Evolutionary conservation across 2,329 filamentous ascomycete genomes (phyloP).

Genomic region (Nemania sp.): DNA sequence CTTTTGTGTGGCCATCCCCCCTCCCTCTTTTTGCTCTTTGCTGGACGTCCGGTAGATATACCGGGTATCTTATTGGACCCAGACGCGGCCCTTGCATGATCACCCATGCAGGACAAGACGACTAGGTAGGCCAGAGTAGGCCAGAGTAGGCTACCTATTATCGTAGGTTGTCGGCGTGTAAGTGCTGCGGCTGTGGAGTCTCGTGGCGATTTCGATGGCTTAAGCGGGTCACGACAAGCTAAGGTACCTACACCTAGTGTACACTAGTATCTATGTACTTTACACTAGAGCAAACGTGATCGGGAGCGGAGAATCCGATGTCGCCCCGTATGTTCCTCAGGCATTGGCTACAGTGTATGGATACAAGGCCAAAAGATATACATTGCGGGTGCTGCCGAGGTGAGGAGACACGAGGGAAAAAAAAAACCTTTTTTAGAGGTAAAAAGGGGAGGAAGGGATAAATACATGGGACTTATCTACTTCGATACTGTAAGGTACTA

Average conservation of each 20-base stretch:
- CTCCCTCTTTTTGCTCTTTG: neutral
- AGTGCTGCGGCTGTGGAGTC: slow-evolving; percentile 15
- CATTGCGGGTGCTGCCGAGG: slow-evolving; percentile 21
- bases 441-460: too few relatives aligned
- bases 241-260: too few relatives aligned
- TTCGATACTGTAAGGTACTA: too few relatives aligned
- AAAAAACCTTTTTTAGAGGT: too few relatives aligned
- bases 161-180: neutral
- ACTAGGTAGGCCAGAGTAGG: too few relatives aligned
- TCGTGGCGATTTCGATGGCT: slow-evolving; percentile 21
- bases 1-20: neutral
- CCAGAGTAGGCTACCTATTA: too few relatives aligned
- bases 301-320: slow-evolving; percentile 26
- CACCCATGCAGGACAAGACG: slow-evolving; percentile 26
- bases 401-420: neutral
- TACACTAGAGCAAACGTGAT: neutral
- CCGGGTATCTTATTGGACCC: neutral
- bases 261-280: too few relatives aligned
- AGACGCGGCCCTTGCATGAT: slow-evolving; percentile 29
- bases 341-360: neutral
- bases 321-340: slow-evolving; percentile 9
- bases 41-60: too few relatives aligned
- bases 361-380: neutral
- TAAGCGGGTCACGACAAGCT: neutral
- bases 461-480: too few relatives aligned